Percentiles rank a stretch among this genome's conserved stretches.
These are phyloP conservation scores for Kondoa subrosea DNA, from an alignment of 768 basidiomycete species.

Conservation along the genomic window DNA sequence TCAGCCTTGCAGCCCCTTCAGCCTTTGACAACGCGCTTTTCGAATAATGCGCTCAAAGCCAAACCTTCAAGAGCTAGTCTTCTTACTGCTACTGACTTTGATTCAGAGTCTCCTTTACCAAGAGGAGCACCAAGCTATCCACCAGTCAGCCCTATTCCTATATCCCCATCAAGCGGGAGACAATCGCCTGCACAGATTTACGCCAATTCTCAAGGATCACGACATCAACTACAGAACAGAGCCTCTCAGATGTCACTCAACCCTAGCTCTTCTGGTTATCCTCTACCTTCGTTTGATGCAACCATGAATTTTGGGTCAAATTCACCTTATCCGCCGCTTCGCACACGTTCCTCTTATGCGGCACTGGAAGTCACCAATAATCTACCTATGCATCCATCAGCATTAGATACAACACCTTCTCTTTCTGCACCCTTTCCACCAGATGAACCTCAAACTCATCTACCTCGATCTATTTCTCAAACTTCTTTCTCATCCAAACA, in stretches of 20 bases:
- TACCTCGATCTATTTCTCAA: neutral
- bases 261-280: neutral
- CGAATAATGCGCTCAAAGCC: no score
- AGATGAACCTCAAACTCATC: neutral
- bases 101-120: neutral
- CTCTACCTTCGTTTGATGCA: neutral
- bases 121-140: neutral
- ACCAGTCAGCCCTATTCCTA: neutral
- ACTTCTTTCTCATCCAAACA: neutral
- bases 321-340: neutral
- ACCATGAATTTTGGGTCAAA: neutral
- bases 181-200: neutral
- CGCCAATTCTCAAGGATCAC: neutral
- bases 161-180: neutral
- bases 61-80: no score
- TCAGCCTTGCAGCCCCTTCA: no score
- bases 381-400: conserved; percentile 13
- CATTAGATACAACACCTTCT: conserved; percentile 14
- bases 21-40: no score
- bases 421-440: conserved; percentile 18
- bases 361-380: neutral
- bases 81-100: no score
- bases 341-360: neutral
- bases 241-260: neutral
- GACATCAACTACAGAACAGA: neutral